These are phyloP conservation scores for Neonectria coccinea DNA, from an alignment of 2,329 filamentous ascomycete species.

Conservation along the genomic window DNA sequence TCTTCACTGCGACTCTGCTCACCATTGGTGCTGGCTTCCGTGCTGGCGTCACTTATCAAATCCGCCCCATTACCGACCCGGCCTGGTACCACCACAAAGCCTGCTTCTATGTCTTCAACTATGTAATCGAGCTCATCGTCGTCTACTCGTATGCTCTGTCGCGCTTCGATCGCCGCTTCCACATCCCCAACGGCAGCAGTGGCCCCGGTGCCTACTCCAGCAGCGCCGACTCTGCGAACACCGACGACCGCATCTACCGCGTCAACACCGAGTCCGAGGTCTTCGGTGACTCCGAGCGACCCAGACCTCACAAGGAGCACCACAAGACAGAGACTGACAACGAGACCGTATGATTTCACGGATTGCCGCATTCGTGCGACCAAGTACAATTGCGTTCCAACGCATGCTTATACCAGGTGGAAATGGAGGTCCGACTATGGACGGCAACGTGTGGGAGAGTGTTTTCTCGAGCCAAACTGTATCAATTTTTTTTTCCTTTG, in stretches of 20 bases:
- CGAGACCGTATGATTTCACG: slow-evolving; percentile 35
- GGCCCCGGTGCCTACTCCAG: slow-evolving; percentile 64
- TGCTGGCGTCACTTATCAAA: slow-evolving; percentile 67
- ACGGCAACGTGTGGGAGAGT: slow-evolving; percentile 1
- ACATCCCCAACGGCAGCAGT: slow-evolving; percentile 77
- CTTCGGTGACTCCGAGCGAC: slow-evolving; percentile 43
- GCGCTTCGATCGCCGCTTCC: slow-evolving; percentile 81
- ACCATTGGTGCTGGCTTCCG: slow-evolving; percentile 78
- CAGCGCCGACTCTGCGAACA: slow-evolving; percentile 18
- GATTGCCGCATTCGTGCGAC: background rate
- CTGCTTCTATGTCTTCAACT: slow-evolving; percentile 85
- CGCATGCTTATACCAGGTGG: slow-evolving; percentile 1
- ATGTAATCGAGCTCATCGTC: slow-evolving; percentile 77
- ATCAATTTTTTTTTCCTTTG: slow-evolving; percentile 3
- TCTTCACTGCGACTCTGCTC: slow-evolving; percentile 69
- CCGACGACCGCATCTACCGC: slow-evolving; percentile 31
- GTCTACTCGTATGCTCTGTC: slow-evolving; percentile 73
- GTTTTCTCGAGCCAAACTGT: slow-evolving; percentile 1
- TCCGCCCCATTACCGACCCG: slow-evolving; percentile 63
- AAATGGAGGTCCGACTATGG: background rate
- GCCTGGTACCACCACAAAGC: slow-evolving; percentile 79
- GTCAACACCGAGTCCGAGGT: slow-evolving; percentile 41
- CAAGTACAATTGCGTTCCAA: background rate
- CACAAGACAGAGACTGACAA: slow-evolving; percentile 36
- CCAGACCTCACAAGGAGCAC: slow-evolving; percentile 31